phyloP scores from a whole-genome alignment of 495 filamentous ascomycete species.

The Echria macrotheca region DNA sequence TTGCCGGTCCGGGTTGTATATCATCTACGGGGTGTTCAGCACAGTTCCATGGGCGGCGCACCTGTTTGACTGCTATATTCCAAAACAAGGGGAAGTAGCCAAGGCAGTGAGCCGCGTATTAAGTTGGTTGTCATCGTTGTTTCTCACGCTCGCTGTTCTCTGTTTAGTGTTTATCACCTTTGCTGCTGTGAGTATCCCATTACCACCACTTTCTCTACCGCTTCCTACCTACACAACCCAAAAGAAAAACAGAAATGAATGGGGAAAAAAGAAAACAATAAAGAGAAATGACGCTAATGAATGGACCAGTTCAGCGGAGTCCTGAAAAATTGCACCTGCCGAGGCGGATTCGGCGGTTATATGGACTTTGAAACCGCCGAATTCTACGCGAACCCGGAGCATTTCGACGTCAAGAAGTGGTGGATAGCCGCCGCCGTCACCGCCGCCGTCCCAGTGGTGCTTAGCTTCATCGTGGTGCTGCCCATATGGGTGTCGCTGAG shows the following conservation, averaged over 20 bases:
- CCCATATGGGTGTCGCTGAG: too few species aligned
- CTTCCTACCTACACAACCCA: too few species aligned
- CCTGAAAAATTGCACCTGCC: conserved; percentile 16
- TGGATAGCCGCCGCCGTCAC: conserved; percentile 1
- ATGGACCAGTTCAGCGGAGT: conserved; percentile 39
- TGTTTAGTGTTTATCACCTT: conserved; percentile 9
- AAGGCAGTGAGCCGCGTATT: too few species aligned
- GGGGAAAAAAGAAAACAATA: too few species aligned
- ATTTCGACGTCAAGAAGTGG: conserved; percentile 12
- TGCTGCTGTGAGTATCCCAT: conserved; percentile 11
- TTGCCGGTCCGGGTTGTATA: conserved; percentile 44
- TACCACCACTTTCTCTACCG: too few species aligned
- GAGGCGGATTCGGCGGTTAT: conserved; percentile 16
- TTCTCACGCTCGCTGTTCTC: conserved; percentile 7
- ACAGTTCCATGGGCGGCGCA: conserved; percentile 17
- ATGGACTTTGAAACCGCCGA: conserved; percentile 23
- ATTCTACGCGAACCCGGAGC: conserved; percentile 8
- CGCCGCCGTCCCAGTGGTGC: neutral
- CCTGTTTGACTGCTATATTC: too few species aligned
- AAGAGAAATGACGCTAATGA: too few species aligned
- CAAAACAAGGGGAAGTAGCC: too few species aligned
- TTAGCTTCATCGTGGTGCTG: too few species aligned
- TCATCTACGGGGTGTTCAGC: conserved; percentile 34
- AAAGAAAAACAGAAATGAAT: too few species aligned
- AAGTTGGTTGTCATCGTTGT: too few species aligned